Base-by-base conservation (phyloP, 2,329 filamentous ascomycete genomes). In the Calonectria montana region DNA sequence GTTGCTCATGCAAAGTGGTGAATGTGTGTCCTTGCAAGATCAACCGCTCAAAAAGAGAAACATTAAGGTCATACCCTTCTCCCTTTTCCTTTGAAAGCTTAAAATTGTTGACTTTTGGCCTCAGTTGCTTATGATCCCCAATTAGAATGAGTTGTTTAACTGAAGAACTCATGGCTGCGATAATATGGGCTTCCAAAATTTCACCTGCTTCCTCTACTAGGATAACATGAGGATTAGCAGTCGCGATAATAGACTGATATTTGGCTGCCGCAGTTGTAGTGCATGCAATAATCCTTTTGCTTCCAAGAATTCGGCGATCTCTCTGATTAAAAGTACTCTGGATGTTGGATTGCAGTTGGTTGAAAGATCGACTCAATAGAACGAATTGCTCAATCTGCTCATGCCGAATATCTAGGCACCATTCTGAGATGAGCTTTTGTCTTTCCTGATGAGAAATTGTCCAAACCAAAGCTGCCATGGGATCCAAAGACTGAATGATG, bases 131-230 rank as follows among this genome's bases (percentile, higher is more conserved):
- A 78, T 95, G 93, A 66, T 95, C 93, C 0, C 93, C 93, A 13
- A 95, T 94, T 2, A 94, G 80, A 0, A 94, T 87, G 1, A 94
- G 79, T 45, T 94, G 91, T 71, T 93, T 88, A 0, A 89, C 89
- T 0, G 86, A 81, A 0, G 87, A 80, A 0, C 86, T 84, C 68
- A 94, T 76, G 0, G 93, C 88, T 0, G 92, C 89, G 0, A 94
- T 80, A 23, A 83, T 45, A 74, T 94, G 93, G 2, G 87, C 86
- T 79, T 95, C 93, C 0, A 94, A 84, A 4, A 95, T 93, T 73
- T 95, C 93, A 1, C 92, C 93, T 0, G 92, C 93, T 80, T 95
- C 93, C 79, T 95, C 93, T 0, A 94, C 89, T 0, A 95, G 78
- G 1, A 94, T 81, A 3, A 94, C 84, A 1, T 91, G 90, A 0